Conservation (phyloP, 345 rosid species). For the Leavenworthia alabamica region DNA sequence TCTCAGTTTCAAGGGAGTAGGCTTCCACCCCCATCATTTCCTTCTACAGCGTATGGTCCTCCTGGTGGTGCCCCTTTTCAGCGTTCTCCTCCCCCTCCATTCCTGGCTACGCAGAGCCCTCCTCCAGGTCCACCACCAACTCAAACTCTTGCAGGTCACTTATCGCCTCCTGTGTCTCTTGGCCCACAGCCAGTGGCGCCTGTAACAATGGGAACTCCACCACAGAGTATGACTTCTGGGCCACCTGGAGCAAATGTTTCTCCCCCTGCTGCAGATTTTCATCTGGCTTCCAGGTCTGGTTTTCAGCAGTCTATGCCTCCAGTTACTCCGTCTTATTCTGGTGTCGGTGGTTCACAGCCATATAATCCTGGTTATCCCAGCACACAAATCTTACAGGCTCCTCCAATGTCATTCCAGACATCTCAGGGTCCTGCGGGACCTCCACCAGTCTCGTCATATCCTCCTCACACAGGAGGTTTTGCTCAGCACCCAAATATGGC, state of each 20-base stretch:
- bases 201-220: constrained; percentile 58
- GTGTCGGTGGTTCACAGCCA: constrained; percentile 37
- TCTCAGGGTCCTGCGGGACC: constrained; percentile 44
- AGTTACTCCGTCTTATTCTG: constrained; percentile 35
- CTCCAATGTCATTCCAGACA: constrained; percentile 49
- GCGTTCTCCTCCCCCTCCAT: constrained; percentile 50
- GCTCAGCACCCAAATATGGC: constrained; percentile 36
- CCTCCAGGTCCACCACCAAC: constrained; percentile 44
- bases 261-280: constrained; percentile 37
- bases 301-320: constrained; percentile 50
- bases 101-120: constrained; percentile 44
- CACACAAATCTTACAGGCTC: constrained; percentile 45
- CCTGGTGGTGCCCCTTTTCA: constrained; percentile 48
- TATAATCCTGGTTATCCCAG: constrained; percentile 58
- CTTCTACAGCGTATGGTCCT: constrained; percentile 43
- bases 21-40: constrained; percentile 33
- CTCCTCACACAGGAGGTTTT: constrained; percentile 51
- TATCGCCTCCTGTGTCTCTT: constrained; percentile 33
- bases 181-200: constrained; percentile 45
- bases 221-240: constrained; percentile 37
- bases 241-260: constrained; percentile 35
- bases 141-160: constrained; percentile 53
- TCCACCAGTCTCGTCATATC: constrained; percentile 40
- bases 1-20: constrained; percentile 25
- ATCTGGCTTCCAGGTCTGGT: constrained; percentile 36